phyloP scores from a whole-genome alignment of 768 basidiomycete genomes.

The Termitomyces bulborhizus region DNA sequence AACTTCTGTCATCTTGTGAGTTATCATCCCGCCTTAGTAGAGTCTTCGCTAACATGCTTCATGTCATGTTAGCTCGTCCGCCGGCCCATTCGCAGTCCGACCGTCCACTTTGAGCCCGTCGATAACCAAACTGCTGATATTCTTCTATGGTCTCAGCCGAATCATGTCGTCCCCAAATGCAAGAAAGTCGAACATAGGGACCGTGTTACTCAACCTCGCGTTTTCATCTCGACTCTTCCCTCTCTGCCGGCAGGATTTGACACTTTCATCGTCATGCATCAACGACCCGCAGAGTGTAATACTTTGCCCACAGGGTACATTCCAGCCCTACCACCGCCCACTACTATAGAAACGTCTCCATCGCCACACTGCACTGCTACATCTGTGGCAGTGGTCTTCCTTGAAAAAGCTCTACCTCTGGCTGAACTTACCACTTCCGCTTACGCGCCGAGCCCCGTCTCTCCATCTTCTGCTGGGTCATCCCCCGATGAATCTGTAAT shows the following conservation, averaged over 20 bases:
- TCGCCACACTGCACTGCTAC: neutral
- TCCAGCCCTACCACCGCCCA: neutral
- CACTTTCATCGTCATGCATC: neutral
- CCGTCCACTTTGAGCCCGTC: neutral
- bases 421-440: neutral
- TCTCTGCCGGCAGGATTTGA: neutral
- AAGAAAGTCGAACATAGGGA: neutral
- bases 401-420: neutral
- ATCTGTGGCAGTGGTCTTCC: neutral
- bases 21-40: neutral
- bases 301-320: no score
- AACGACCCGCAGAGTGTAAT: neutral
- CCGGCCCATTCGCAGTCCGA: no score
- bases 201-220: neutral
- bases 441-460: neutral
- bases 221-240: neutral
- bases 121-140: neutral
- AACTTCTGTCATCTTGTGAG: constrained; percentile 1
- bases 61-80: neutral
- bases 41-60: neutral
- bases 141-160: neutral
- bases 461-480: neutral
- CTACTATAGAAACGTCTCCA: neutral
- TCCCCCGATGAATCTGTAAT: neutral
- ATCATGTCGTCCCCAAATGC: neutral